These are phyloP conservation scores for Paraconiothyrium sp. DNA, from an alignment of 2,329 filamentous ascomycete species.

Conservation along the genomic window DNA sequence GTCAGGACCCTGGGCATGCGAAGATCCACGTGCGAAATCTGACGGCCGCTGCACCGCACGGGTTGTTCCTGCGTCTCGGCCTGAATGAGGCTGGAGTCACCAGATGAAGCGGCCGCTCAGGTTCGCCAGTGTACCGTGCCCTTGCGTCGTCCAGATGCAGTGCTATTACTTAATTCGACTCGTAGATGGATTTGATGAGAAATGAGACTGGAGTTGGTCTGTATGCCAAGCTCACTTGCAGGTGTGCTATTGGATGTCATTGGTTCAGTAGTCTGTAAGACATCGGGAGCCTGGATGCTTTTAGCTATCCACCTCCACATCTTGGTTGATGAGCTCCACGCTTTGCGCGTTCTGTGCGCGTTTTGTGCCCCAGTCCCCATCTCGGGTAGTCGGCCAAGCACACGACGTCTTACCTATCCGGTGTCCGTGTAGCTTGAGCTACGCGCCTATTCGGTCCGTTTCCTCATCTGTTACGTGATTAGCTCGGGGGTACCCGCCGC, in stretches of 20 bases:
- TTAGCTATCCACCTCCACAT: background rate
- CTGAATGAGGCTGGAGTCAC: conserved; percentile 7
- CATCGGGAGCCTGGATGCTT: conserved; percentile 1
- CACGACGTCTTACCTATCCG: conserved; percentile 1
- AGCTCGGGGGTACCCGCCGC: background rate
- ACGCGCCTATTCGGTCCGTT: background rate
- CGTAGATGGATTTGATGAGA: background rate
- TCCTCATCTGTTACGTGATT: conserved; percentile 7
- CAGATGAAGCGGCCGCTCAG: conserved; percentile 5
- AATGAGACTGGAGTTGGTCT: background rate
- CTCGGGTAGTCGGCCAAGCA: background rate
- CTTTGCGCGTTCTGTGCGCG: conserved; percentile 12
- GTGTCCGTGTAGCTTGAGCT: background rate
- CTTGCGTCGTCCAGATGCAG: background rate
- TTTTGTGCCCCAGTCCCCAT: background rate
- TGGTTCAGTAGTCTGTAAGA: background rate
- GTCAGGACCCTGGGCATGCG: conserved; percentile 6
- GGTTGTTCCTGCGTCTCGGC: conserved; percentile 11
- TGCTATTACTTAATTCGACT: background rate
- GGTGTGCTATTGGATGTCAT: background rate
- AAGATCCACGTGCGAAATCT: conserved; percentile 12
- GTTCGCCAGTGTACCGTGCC: background rate
- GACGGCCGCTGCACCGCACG: conserved; percentile 1
- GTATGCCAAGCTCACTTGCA: background rate
- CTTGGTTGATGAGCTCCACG: conserved; percentile 4